A percentile compares a stretch with the other conserved stretches of the same genome.
phyloP scores from a whole-genome alignment of 2,329 filamentous ascomycete species.

The Fusarium oligoseptatum region DNA sequence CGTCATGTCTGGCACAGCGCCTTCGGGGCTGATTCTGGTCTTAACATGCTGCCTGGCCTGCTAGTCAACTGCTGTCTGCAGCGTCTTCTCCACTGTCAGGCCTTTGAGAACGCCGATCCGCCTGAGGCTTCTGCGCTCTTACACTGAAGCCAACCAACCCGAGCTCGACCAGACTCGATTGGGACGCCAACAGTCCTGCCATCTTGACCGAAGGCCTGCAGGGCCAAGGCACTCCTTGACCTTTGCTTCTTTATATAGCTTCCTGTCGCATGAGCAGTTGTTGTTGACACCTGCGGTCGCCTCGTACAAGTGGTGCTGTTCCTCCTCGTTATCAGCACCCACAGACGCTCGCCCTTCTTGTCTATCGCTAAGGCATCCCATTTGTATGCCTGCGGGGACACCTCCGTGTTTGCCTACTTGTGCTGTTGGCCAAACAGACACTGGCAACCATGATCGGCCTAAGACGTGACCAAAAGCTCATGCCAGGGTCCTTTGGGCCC shows the following conservation, averaged over 20 bases:
- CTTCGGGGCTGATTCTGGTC: constrained; percentile 33
- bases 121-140: constrained; percentile 4
- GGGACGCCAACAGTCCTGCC: constrained; percentile 7
- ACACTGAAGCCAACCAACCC: constrained; percentile 7
- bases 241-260: constrained; percentile 20
- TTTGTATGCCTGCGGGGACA: constrained; percentile 11
- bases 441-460: constrained; percentile 21
- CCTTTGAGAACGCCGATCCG: background rate
- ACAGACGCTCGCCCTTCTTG: background rate
- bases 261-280: constrained; percentile 21
- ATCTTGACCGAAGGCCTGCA: constrained; percentile 11
- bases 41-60: constrained; percentile 24
- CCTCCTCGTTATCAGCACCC: background rate
- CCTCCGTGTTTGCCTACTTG: background rate
- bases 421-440: background rate
- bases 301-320: background rate
- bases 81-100: background rate
- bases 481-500: constrained; percentile 49
- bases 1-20: constrained; percentile 6
- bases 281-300: constrained; percentile 2
- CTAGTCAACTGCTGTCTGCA: constrained; percentile 9
- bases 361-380: background rate
- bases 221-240: background rate
- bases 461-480: constrained; percentile 34
- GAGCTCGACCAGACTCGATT: constrained; percentile 7